Percentiles rank a stretch among this genome's conserved stretches.
Evolutionary conservation across 2,329 filamentous ascomycete species (phyloP).

Genomic region (Scytalidium sp.): DNA sequence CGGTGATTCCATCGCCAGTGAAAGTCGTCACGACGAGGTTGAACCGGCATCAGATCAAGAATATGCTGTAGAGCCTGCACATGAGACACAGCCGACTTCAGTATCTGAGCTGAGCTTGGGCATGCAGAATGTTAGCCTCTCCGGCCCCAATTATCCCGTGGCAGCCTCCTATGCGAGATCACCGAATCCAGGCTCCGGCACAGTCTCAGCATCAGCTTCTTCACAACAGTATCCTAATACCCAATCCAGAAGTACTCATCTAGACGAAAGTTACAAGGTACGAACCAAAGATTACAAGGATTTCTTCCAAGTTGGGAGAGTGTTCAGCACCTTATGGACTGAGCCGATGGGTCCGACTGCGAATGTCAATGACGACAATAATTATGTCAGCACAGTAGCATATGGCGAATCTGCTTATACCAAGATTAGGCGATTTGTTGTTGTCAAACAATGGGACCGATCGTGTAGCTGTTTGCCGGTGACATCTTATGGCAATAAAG

Average conservation of each 20-base stretch:
- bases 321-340: conserved; percentile 21
- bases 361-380: conserved; percentile 4
- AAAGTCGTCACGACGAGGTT: too few species aligned
- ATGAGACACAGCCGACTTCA: too few species aligned
- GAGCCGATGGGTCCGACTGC: conserved; percentile 6
- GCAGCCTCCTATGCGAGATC: too few species aligned
- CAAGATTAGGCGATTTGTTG: conserved; percentile 19
- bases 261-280: conserved; percentile 14
- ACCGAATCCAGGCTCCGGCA: conserved; percentile 1
- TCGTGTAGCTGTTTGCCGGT: conserved; percentile 17
- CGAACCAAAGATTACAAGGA: conserved; percentile 16
- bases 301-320: conserved; percentile 17
- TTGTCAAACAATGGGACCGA: conserved; percentile 13
- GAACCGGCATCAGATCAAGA: too few species aligned
- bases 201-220: not conserved
- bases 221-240: not conserved
- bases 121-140: too few species aligned
- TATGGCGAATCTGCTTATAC: conserved; percentile 15
- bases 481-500: conserved; percentile 7
- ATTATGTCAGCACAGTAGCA: conserved; percentile 11
- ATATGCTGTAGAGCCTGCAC: too few species aligned
- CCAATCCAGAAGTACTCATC: conserved; percentile 2
- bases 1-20: too few species aligned
- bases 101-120: too few species aligned
- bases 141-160: too few species aligned